These are phyloP conservation scores for Fraxinus anomala DNA, from an alignment of 257 asterid species.

Conservation along the genomic window DNA sequence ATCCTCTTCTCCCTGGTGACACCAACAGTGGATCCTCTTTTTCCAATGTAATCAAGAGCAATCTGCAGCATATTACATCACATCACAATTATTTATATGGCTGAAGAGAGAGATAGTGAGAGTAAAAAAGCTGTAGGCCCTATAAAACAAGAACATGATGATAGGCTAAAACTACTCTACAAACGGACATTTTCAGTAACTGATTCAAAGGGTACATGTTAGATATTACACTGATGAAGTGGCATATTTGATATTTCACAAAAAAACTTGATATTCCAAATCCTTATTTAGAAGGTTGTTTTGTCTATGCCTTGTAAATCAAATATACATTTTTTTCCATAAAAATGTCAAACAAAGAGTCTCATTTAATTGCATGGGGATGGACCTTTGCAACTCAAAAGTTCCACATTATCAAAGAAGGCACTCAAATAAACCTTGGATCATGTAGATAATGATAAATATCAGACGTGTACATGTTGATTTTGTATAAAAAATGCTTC, in stretches of 20 bases:
- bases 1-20: conserved; percentile 94
- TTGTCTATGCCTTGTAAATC: not conserved
- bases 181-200: conserved; percentile 2
- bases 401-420: not conserved
- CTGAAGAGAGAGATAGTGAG: not conserved
- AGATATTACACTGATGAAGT: not conserved
- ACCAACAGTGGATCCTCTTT: conserved; percentile 97
- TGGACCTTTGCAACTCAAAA: not conserved
- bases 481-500: conserved; percentile 98
- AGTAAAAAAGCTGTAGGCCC: not conserved
- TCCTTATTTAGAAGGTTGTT: not conserved
- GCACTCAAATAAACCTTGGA: not conserved
- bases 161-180: not conserved
- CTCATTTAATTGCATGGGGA: not conserved
- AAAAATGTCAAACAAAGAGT: not conserved
- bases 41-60: conserved; percentile 94
- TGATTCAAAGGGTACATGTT: too few relatives aligned
- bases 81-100: conserved; percentile 5
- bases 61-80: conserved; percentile 51
- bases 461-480: conserved; percentile 61
- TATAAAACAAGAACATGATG: not conserved
- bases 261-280: not conserved
- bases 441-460: not conserved
- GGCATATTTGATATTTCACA: not conserved
- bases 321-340: not conserved